phyloP scores from a whole-genome alignment of 2,329 filamentous ascomycete genomes.

The Hymenoscyphus fructigenus region DNA sequence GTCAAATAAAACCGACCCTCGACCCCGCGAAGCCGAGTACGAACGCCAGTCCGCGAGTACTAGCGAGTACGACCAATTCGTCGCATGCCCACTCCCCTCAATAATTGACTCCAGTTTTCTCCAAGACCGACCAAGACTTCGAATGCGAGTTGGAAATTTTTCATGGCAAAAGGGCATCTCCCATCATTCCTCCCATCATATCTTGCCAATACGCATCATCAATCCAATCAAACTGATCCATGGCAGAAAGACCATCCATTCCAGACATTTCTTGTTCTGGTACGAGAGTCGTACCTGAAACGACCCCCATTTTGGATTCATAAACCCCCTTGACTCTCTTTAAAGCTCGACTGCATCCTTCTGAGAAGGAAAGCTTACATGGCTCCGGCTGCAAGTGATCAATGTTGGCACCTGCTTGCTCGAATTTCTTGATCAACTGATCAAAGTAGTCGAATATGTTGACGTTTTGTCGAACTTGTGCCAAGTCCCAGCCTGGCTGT shows the following conservation, averaged over 20 bases:
- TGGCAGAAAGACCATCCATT: conserved; percentile 7
- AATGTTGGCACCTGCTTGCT: conserved; percentile 17
- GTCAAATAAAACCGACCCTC: neutral
- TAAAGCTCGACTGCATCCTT: conserved; percentile 15
- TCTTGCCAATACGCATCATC: conserved; percentile 20
- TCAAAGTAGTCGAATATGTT: conserved; percentile 32
- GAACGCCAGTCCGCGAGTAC: neutral
- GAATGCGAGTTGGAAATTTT: neutral
- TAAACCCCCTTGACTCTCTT: conserved; percentile 9
- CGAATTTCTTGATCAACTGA: conserved; percentile 18
- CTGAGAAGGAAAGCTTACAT: conserved; percentile 18
- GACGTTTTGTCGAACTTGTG: conserved; percentile 38
- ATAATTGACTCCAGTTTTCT: neutral
- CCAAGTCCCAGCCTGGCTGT: conserved; percentile 42
- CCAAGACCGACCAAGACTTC: neutral
- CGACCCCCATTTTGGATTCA: conserved; percentile 11
- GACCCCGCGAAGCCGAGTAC: neutral
- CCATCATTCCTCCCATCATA: conserved; percentile 11
- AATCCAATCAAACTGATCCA: conserved; percentile 17
- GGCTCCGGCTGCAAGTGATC: conserved; percentile 18
- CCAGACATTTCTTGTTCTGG: conserved; percentile 7
- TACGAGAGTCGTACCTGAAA: neutral
- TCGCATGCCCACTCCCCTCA: neutral
- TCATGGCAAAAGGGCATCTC: conserved; percentile 5
- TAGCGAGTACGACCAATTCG: neutral